Conservation (phyloP, 352 stramenopile species). For the Phytophthora quininea region DNA sequence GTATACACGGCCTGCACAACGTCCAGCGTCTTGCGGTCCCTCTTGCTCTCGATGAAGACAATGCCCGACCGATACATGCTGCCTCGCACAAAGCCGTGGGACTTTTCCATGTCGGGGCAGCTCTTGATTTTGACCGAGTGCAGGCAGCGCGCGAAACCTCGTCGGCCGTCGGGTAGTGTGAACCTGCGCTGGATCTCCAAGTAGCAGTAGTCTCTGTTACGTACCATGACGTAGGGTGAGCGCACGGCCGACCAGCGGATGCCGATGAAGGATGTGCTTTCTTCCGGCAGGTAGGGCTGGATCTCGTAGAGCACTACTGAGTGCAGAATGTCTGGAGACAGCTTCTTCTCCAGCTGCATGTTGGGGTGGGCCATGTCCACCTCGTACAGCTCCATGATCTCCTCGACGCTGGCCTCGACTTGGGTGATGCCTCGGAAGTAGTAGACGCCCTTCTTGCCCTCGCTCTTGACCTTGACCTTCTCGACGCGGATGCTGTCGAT, state of each 20-base stretch:
- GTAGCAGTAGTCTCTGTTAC: slow-evolving; percentile 81
- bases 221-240: slow-evolving; percentile 75
- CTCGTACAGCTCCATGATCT: slow-evolving; percentile 78
- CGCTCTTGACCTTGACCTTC: slow-evolving; percentile 74
- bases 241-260: slow-evolving; percentile 79
- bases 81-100: slow-evolving; percentile 73
- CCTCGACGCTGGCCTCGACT: slow-evolving; percentile 67
- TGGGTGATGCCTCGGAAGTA: slow-evolving; percentile 79
- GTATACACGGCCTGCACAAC: slow-evolving; percentile 84
- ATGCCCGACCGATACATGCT: slow-evolving; percentile 85
- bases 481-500: slow-evolving; percentile 75
- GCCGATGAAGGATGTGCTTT: slow-evolving; percentile 71
- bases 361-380: slow-evolving; percentile 78
- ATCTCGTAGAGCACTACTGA: slow-evolving; percentile 85
- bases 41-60: slow-evolving; percentile 80
- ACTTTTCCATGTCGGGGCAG: slow-evolving; percentile 84
- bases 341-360: slow-evolving; percentile 75
- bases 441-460: slow-evolving; percentile 63
- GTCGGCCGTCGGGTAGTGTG: slow-evolving; percentile 54
- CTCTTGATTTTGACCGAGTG: slow-evolving; percentile 89
- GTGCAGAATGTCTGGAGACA: slow-evolving; percentile 76
- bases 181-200: slow-evolving; percentile 81
- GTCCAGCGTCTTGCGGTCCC: slow-evolving; percentile 75
- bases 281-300: slow-evolving; percentile 51
- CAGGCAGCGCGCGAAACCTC: slow-evolving; percentile 74